Evolutionary conservation across 2,329 filamentous ascomycete genomes (phyloP), one percentile per base, ranked within the genome.

Genomic region (Colletotrichum falcatum): DNA sequence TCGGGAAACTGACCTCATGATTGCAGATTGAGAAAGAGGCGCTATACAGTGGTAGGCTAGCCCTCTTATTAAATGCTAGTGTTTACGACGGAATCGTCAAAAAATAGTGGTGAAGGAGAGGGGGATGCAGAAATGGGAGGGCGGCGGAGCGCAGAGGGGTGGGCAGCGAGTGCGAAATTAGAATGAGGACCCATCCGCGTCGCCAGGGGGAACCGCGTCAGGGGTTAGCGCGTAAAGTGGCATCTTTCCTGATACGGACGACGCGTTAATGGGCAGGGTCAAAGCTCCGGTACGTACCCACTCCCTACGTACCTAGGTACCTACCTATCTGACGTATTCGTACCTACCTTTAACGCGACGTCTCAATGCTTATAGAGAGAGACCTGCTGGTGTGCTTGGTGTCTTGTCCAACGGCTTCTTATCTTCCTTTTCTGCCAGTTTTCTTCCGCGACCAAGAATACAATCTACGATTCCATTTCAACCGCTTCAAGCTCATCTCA

Each of bases 181-280:
- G 56, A 61, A 63, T 35, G 53, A 61, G 62, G 67, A 59, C 65
- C 66, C 55, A 61, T 51, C 72, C 68, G 64, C 69, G 56, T 73
- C 55, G 53, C 48, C 44, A 61, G 59, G 63, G 55, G 53, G 55
- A 70, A 65, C 49, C 72, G 66, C 71, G 68, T 46, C 55, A 66
- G 67, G 64, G 59, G 65, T 30, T 9, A 65, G 70, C 84, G 83
- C 83, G 83, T 86, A 80, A 83, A 86, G 81, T 84, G 80, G 75
- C 74, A 73, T 80, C 81, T 80, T 69, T n/a, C 79, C 75, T 11
- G 0, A 70, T 77, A 71, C n/a, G 70, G 76, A 14, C 1, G 5
- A 63, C 78, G 76, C 74, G 76, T 78, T 68, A 71, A 74, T 73
- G 73, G 73, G 69, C 54, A n/a, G 54, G 53, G 55, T 49, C 49